Evolutionary conservation across 768 basidiomycete species (phyloP).

Genomic region (Clitopilus hobsonii): DNA sequence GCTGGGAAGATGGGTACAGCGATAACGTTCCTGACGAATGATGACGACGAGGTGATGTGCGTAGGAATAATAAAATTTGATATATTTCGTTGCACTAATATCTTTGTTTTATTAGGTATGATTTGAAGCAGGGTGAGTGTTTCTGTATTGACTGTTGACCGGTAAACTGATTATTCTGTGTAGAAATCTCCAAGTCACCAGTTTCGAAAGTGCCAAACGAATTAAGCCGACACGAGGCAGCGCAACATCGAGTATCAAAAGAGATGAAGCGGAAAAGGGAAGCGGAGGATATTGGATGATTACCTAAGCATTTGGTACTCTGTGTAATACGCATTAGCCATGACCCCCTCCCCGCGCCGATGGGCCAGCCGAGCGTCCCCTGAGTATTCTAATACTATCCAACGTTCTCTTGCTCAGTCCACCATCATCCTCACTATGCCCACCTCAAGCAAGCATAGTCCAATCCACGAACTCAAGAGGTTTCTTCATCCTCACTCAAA

Average conservation of each 20-base stretch:
- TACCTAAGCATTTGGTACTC: not conserved
- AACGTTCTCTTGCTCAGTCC: constrained; percentile 7
- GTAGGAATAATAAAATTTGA: constrained; percentile 23
- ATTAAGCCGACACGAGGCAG: constrained; percentile 86
- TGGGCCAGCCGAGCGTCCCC: constrained; percentile 1
- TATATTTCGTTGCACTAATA: constrained; percentile 6
- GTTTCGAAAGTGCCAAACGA: constrained; percentile 87
- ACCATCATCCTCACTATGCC: constrained; percentile 18
- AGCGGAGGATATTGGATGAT: constrained; percentile 64
- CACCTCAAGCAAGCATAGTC: constrained; percentile 48
- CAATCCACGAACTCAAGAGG: constrained; percentile 89
- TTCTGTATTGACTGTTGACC: not conserved
- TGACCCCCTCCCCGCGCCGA: not conserved
- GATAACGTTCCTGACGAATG: constrained; percentile 94
- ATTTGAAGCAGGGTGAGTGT: constrained; percentile 2
- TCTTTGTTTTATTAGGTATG: constrained; percentile 3
- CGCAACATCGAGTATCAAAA: constrained; percentile 84
- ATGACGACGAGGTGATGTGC: constrained; percentile 96
- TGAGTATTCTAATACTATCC: not conserved
- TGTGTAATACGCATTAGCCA: not conserved
- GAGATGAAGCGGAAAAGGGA: constrained; percentile 96
- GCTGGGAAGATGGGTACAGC: constrained; percentile 92
- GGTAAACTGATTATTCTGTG: constrained; percentile 8
- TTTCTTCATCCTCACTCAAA: constrained; percentile 63
- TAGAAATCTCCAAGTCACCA: constrained; percentile 92